phyloP scores from a whole-genome alignment of 768 basidiomycete species.

The Rhizopogon vinicolor region DNA sequence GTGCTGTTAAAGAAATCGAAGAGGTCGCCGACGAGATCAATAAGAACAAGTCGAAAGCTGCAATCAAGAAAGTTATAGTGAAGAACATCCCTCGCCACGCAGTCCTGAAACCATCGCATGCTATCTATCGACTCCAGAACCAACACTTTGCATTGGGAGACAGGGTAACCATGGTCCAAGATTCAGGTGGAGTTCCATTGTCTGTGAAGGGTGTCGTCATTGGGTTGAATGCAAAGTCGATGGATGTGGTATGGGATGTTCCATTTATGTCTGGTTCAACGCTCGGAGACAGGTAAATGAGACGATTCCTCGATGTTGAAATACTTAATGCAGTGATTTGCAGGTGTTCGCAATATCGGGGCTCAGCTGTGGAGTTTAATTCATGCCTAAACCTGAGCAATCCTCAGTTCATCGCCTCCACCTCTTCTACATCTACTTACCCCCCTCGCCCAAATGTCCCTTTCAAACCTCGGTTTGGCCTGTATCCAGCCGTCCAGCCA shows the following conservation, averaged over 20 bases:
- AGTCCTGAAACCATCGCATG: conserved; percentile 89
- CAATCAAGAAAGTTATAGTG: conserved; percentile 89
- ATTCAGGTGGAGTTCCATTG: conserved; percentile 88
- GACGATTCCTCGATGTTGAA: neutral
- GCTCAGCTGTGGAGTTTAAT: conserved; percentile 82
- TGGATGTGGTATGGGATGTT: conserved; percentile 97
- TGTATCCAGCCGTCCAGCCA: conserved; percentile 57
- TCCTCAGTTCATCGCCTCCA: conserved; percentile 80
- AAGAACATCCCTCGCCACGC: conserved; percentile 91
- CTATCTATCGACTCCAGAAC: conserved; percentile 83
- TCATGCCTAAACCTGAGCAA: conserved; percentile 85
- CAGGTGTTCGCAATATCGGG: conserved; percentile 91
- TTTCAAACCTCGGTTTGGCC: conserved; percentile 67
- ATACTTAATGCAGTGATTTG: neutral
- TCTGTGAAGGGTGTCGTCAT: conserved; percentile 92
- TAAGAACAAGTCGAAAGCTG: conserved; percentile 49
- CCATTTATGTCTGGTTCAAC: conserved; percentile 93
- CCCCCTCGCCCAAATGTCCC: conserved; percentile 42
- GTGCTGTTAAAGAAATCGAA: conserved; percentile 78
- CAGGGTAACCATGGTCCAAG: conserved; percentile 93
- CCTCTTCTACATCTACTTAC: conserved; percentile 51
- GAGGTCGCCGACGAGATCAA: conserved; percentile 65
- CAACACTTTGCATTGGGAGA: conserved; percentile 88
- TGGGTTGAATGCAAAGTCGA: conserved; percentile 77
- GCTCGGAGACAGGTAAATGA: conserved; percentile 67